Evolutionary conservation across 2,329 filamentous ascomycete species (phyloP).

Genomic region (Chaetomium olivaceum): DNA sequence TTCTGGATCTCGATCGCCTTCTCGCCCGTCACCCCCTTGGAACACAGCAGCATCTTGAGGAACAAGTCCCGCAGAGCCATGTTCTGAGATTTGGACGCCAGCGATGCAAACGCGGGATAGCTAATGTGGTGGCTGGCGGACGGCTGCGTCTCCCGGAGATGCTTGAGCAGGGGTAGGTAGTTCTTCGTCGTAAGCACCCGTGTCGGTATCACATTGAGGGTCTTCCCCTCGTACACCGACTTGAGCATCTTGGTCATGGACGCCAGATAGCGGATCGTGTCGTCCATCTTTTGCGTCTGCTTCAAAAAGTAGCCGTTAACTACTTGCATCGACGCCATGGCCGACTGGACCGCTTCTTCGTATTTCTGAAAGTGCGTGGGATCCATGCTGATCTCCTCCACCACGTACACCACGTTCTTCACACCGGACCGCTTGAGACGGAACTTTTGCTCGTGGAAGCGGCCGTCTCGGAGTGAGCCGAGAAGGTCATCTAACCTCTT

Average conservation of each 20-base stretch:
- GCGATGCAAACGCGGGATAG: slow-evolving; percentile 68
- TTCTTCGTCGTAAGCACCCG: slow-evolving; percentile 62
- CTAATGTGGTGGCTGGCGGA: slow-evolving; percentile 60
- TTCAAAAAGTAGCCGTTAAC: slow-evolving; percentile 80
- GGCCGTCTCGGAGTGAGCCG: slow-evolving; percentile 77
- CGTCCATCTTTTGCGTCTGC: slow-evolving; percentile 71
- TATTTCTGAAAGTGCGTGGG: slow-evolving; percentile 55
- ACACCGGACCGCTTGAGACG: slow-evolving; percentile 70
- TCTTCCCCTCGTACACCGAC: slow-evolving; percentile 60
- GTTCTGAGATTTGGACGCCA: slow-evolving; percentile 73
- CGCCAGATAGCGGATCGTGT: slow-evolving; percentile 74
- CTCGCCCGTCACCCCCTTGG: slow-evolving; percentile 71
- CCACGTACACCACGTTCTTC: slow-evolving; percentile 75
- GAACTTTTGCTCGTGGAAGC: slow-evolving; percentile 84
- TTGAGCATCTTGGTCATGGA: slow-evolving; percentile 70
- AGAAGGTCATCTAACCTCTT: slow-evolving; percentile 80
- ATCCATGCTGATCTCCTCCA: slow-evolving; percentile 70
- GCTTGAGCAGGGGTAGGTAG: slow-evolving; percentile 63
- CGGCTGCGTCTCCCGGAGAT: slow-evolving; percentile 56
- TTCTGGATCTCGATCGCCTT: slow-evolving; percentile 79
- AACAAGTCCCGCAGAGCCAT: slow-evolving; percentile 74
- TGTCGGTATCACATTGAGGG: slow-evolving; percentile 66
- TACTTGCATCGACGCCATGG: slow-evolving; percentile 75
- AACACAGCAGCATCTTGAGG: slow-evolving; percentile 86
- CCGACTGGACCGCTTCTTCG: slow-evolving; percentile 68